A percentile compares a stretch with the other conserved stretches of the same genome.
These are phyloP conservation scores for Clonostachys rhizophaga DNA, from an alignment of 2,329 filamentous ascomycete genomes.

Conservation along the genomic window DNA sequence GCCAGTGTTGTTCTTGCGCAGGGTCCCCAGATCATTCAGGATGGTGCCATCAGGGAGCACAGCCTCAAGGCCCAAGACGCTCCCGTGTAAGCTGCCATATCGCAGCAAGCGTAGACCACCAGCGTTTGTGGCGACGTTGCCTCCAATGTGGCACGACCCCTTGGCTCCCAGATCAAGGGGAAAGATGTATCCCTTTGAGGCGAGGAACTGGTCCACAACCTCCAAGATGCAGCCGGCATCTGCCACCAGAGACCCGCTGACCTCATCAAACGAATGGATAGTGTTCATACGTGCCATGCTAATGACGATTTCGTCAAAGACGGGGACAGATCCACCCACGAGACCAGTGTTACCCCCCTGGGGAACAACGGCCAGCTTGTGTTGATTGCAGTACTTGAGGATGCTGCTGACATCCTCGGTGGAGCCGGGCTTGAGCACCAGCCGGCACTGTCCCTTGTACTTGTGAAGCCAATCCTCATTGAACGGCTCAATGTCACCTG, in stretches of 20 bases:
- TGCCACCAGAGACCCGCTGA: conserved; percentile 83
- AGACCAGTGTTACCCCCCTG: conserved; percentile 97
- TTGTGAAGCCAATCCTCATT: conserved; percentile 99
- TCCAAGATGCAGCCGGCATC: conserved; percentile 93
- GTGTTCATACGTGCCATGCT: conserved; percentile 86
- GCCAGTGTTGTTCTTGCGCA: conserved; percentile 98
- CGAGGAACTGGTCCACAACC: conserved; percentile 79
- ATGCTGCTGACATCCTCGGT: conserved; percentile 89
- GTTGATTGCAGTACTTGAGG: conserved; percentile 91
- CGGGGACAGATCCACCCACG: conserved; percentile 90
- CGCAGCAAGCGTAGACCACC: conserved; percentile 84
- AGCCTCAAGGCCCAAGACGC: conserved; percentile 85
- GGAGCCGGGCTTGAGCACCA: conserved; percentile 81
- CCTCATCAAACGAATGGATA: conserved; percentile 87
- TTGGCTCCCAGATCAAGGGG: conserved; percentile 97
- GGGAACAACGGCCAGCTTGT: conserved; percentile 87
- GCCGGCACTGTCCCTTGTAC: conserved; percentile 82
- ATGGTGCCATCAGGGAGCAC: conserved; percentile 92
- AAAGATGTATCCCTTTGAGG: conserved; percentile 82
- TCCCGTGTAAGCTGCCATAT: conserved; percentile 93
- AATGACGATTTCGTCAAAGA: conserved; percentile 97
- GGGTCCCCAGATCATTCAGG: conserved; percentile 78
- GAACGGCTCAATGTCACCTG: conserved; percentile 83
- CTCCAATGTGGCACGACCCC: conserved; percentile 93
- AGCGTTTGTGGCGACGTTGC: conserved; percentile 94